Evolutionary conservation across 1,139 yeast species (phyloP).

Genomic region (Casaregolazyma lundiana): DNA sequence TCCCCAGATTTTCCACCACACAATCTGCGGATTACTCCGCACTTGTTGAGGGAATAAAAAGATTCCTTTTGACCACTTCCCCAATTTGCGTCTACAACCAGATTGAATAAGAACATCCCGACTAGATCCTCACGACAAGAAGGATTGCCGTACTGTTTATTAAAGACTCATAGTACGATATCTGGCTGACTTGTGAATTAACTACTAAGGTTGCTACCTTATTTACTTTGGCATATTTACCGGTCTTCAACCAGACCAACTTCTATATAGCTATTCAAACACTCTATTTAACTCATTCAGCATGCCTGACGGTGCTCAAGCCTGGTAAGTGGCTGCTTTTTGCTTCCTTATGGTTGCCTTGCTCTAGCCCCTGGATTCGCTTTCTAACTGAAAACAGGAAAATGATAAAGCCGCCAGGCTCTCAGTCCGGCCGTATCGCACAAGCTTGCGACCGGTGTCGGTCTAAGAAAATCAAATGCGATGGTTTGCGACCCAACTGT

Average conservation of each 20-base stretch:
- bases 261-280: too few relatives aligned
- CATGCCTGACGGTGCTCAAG: slow-evolving; percentile 36
- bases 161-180: too few relatives aligned
- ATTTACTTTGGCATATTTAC: too few relatives aligned
- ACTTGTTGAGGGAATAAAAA: neutral
- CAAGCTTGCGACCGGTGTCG: slow-evolving; percentile 88
- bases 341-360: neutral
- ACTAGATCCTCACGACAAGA: too few relatives aligned
- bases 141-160: too few relatives aligned
- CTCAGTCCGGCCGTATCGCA: slow-evolving; percentile 55
- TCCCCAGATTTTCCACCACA: slow-evolving; percentile 9
- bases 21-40: neutral
- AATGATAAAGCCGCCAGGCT: slow-evolving; percentile 61
- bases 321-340: slow-evolving; percentile 26
- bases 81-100: too few relatives aligned
- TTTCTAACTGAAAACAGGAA: slow-evolving; percentile 34
- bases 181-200: too few relatives aligned
- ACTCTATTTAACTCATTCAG: slow-evolving; percentile 4
- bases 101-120: too few relatives aligned
- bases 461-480: slow-evolving; percentile 72
- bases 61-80: too few relatives aligned
- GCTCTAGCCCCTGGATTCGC: neutral
- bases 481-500: slow-evolving; percentile 59
- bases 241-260: too few relatives aligned
- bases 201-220: too few relatives aligned